phyloP scores from a whole-genome alignment of 768 basidiomycete species.

The Roridomyces roridus region DNA sequence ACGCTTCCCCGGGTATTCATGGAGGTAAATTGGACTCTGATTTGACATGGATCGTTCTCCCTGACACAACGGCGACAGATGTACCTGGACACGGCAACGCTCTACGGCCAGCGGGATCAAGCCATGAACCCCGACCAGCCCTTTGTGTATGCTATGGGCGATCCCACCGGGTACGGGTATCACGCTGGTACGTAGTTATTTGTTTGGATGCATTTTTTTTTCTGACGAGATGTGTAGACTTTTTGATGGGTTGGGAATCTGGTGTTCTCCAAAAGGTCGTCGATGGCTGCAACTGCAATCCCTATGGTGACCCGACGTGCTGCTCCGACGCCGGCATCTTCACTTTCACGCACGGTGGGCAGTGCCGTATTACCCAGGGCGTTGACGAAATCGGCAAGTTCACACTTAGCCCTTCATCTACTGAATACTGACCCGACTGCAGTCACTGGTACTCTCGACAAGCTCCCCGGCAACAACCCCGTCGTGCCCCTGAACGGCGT shows the following conservation, averaged over 20 bases:
- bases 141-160: conserved; percentile 60
- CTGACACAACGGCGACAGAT: conserved; percentile 35
- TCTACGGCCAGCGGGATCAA: conserved; percentile 42
- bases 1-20: conserved; percentile 56
- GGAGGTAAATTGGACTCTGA: conserved; percentile 42
- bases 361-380: conserved; percentile 51
- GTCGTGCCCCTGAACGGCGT: conserved; percentile 30
- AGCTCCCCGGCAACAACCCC: conserved; percentile 62
- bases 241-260: conserved; percentile 66
- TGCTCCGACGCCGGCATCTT: conserved; percentile 54
- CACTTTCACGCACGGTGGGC: conserved; percentile 43
- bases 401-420: background rate
- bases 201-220: too few relatives aligned
- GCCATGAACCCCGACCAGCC: conserved; percentile 57
- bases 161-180: conserved; percentile 68
- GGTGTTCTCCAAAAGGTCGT: conserved; percentile 62
- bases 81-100: conserved; percentile 48
- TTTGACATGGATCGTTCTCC: background rate
- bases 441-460: conserved; percentile 53
- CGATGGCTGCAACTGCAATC: conserved; percentile 56
- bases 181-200: conserved; percentile 49
- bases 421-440: conserved; percentile 3
- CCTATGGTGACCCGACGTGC: conserved; percentile 48
- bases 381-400: conserved; percentile 54
- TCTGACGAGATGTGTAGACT: conserved; percentile 40